Percentiles rank a stretch among this genome's conserved stretches.
Evolutionary conservation across 805 yeast species (phyloP).

Genomic region (Komagataella phaffii): DNA sequence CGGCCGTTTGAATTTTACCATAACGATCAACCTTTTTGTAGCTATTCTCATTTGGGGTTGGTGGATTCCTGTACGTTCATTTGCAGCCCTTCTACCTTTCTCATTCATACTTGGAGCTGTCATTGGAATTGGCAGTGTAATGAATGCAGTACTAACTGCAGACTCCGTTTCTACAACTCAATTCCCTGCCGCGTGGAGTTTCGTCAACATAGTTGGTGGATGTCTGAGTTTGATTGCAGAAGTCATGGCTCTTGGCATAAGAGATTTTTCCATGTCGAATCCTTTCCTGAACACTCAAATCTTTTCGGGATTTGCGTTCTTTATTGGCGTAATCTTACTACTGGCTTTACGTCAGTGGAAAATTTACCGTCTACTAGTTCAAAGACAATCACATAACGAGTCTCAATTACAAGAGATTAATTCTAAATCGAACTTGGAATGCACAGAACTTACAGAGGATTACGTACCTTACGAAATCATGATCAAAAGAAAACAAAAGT

Average conservation of each 20-base stretch:
- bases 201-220: constrained; percentile 13
- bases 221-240: constrained; percentile 15
- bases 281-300: constrained; percentile 51
- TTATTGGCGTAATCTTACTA: constrained; percentile 27
- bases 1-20: constrained; percentile 34
- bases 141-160: constrained; percentile 15
- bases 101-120: constrained; percentile 28
- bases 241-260: constrained; percentile 14
- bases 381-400: background rate
- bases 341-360: constrained; percentile 38
- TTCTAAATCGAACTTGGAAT: background rate
- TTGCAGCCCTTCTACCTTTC: constrained; percentile 23
- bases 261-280: constrained; percentile 6
- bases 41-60: constrained; percentile 26
- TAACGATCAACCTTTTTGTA: constrained; percentile 19
- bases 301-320: constrained; percentile 38
- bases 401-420: background rate
- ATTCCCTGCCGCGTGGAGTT: constrained; percentile 17
- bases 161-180: constrained; percentile 13
- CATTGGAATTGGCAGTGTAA: constrained; percentile 27
- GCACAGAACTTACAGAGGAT: background rate
- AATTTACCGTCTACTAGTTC: constrained; percentile 22
- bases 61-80: constrained; percentile 25
- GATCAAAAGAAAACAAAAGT: background rate
- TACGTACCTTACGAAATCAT: background rate